A percentile compares a stretch with the other conserved stretches of the same genome.
Conservation (phyloP, 176 grass and related monocot genomes). For the Tillandsia fasciculata region DNA sequence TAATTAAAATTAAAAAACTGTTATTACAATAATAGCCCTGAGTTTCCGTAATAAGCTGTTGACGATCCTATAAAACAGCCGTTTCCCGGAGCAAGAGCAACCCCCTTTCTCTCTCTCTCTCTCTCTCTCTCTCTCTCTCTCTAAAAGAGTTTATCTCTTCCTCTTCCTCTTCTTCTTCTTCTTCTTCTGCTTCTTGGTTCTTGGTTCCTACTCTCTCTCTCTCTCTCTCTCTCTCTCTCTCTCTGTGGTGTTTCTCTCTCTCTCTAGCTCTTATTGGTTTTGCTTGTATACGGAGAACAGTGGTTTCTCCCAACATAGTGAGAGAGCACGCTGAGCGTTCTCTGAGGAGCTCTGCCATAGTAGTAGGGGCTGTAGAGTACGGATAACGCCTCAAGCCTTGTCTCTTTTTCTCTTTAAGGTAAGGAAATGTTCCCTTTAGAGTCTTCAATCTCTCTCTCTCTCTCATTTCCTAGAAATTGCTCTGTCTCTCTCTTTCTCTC, state of each 20-base stretch:
- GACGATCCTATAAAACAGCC: constrained; percentile 50
- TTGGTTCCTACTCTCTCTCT: not conserved
- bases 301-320: not conserved
- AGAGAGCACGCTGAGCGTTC: not conserved
- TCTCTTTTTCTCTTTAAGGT: not conserved
- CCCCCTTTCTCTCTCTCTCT: not conserved
- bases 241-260: constrained; percentile 7
- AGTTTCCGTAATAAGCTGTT: constrained; percentile 31
- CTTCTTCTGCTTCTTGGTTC: too few species aligned
- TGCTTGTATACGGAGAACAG: not conserved
- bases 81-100: constrained; percentile 9
- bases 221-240: not conserved
- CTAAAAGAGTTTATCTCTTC: not conserved
- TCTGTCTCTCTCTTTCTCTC: not conserved
- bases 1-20: constrained; percentile 10
- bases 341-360: not conserved
- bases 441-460: not conserved
- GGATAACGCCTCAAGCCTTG: not conserved
- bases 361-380: constrained; percentile 3
- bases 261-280: not conserved
- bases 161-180: not conserved
- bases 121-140: not conserved
- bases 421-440: not conserved
- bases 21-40: not conserved
- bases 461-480: not conserved